Evolutionary conservation across 2,329 filamentous ascomycete genomes (phyloP).

Genomic region (Coleophoma crateriformis): DNA sequence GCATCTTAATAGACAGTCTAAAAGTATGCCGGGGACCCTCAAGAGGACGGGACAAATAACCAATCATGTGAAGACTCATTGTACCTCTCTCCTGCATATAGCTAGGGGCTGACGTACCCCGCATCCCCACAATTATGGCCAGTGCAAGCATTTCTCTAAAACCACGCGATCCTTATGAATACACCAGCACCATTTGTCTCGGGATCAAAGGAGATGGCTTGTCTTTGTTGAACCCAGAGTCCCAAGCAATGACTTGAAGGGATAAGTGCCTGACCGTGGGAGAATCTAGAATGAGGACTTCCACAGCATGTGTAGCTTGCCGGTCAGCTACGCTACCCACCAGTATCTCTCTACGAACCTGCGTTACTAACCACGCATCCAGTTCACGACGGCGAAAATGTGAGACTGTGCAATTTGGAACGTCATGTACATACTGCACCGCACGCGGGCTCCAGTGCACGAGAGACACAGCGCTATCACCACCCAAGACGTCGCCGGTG

Average conservation of each 20-base stretch:
- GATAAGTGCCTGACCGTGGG: neutral
- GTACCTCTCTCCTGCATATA: no score
- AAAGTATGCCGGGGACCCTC: no score
- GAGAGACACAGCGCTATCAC: conserved; percentile 1
- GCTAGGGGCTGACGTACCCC: neutral
- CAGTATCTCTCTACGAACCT: neutral
- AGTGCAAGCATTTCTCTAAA: no score
- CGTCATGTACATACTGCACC: conserved; percentile 5
- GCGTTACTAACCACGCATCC: neutral
- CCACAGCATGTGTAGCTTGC: conserved; percentile 2
- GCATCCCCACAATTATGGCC: neutral
- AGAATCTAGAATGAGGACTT: neutral
- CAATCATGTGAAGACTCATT: no score
- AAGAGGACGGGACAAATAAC: no score
- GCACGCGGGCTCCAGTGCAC: conserved; percentile 5
- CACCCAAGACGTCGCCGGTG: neutral
- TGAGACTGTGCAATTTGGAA: conserved; percentile 2
- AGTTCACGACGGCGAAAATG: conserved; percentile 7
- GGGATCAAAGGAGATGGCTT: neutral
- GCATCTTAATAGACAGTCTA: no score
- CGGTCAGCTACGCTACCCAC: neutral
- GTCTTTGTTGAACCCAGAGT: neutral
- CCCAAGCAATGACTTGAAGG: neutral
- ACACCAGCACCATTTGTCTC: neutral
- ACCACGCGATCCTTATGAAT: no score